phyloP scores from a whole-genome alignment of 345 rosid species.

The Arabidopsis suecica region DNA sequence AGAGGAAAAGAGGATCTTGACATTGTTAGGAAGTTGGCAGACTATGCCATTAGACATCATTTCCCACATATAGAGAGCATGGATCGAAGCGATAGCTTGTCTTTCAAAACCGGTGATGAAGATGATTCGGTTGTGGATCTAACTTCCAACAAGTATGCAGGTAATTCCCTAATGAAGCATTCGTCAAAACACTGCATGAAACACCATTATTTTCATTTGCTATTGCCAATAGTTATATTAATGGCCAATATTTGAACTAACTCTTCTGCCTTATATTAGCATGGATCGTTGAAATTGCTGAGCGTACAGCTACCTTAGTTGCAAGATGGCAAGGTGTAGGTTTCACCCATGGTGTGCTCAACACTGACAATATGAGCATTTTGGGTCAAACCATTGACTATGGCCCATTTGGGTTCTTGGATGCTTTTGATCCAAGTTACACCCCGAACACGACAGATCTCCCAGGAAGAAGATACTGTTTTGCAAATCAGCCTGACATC shows the following conservation, averaged over 20 bases:
- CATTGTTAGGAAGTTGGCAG: slow-evolving; percentile 78
- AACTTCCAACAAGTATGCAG: slow-evolving; percentile 97
- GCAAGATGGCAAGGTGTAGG: slow-evolving; percentile 99
- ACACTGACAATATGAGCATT: slow-evolving; percentile 98
- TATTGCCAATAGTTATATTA: background rate
- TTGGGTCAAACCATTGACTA: slow-evolving; percentile 95
- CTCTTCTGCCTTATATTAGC: slow-evolving; percentile 56
- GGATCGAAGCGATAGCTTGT: slow-evolving; percentile 78
- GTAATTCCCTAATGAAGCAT: slow-evolving; percentile 44
- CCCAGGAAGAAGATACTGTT: slow-evolving; percentile 95
- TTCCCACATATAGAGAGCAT: slow-evolving; percentile 87
- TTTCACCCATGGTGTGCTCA: slow-evolving; percentile 96
- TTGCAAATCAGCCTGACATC: slow-evolving; percentile 96
- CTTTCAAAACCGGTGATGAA: slow-evolving; percentile 81
- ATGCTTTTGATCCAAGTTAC: slow-evolving; percentile 95
- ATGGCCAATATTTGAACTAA: slow-evolving; percentile 28
- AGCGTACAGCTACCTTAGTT: slow-evolving; percentile 81
- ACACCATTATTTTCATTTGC: background rate
- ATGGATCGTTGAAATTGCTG: slow-evolving; percentile 92
- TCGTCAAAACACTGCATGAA: slow-evolving; percentile 14
- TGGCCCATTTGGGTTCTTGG: slow-evolving; percentile 98
- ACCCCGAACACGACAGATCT: slow-evolving; percentile 99
- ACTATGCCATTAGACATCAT: slow-evolving; percentile 91
- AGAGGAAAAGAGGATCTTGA: slow-evolving; percentile 91
- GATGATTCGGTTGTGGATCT: slow-evolving; percentile 85